phyloP scores from a whole-genome alignment of 495 filamentous ascomycete species.

The Aspergillus cavernicola region DNA sequence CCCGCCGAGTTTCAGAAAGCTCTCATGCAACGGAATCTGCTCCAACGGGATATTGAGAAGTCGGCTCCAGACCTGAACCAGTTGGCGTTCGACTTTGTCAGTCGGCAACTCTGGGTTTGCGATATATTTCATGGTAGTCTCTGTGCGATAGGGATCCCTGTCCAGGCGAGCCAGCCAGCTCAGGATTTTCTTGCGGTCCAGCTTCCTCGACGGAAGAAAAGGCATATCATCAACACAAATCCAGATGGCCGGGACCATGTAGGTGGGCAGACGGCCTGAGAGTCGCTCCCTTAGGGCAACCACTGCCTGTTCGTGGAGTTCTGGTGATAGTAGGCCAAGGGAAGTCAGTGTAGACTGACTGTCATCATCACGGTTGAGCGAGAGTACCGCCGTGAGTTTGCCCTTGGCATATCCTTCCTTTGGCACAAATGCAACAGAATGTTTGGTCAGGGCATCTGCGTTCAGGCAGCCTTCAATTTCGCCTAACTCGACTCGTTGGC shows the following conservation, averaged over 20 bases:
- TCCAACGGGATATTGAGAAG: constrained; percentile 25
- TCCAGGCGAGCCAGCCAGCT: constrained; percentile 33
- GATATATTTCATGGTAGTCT: background rate
- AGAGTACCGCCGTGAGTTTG: background rate
- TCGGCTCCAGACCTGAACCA: background rate
- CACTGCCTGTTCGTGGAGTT: background rate
- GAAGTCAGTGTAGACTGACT: no score
- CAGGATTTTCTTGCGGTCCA: constrained; percentile 43
- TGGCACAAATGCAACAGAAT: background rate
- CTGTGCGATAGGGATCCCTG: constrained; percentile 10
- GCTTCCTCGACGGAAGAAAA: constrained; percentile 48
- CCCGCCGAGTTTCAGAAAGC: constrained; percentile 30
- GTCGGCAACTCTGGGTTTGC: background rate
- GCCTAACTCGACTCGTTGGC: background rate
- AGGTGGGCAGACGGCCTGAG: constrained; percentile 36
- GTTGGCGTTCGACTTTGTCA: background rate
- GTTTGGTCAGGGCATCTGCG: background rate
- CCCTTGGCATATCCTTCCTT: background rate
- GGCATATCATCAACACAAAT: constrained; percentile 49
- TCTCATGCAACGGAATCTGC: constrained; percentile 20
- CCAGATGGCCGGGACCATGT: constrained; percentile 56
- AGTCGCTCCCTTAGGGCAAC: constrained; percentile 22
- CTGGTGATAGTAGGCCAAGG: background rate
- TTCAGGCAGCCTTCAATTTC: background rate
- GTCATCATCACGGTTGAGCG: background rate